Evolutionary conservation across 306 rosid genomes (phyloP), one percentile per base, ranked within the genome.

Genomic region (Comarum palustre): DNA sequence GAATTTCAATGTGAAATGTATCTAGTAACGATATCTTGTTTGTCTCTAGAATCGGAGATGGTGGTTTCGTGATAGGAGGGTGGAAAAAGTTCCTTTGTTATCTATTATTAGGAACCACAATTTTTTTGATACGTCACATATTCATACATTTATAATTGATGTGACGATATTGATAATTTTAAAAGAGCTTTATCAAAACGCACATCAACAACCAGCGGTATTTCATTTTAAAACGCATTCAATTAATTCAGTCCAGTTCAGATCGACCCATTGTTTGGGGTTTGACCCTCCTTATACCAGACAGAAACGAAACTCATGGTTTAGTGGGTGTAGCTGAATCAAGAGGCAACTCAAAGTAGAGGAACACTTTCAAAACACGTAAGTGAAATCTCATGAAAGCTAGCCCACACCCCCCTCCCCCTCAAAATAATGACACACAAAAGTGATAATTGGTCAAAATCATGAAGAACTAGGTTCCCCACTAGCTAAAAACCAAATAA

Each of bases 381-480:
- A 14, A 46, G 3, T 58, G 63, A 58, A 58, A 3, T 54, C 29
- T 54, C 29, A 54, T n/a, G n/a, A n/a, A n/a, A 34, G 36, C 36
- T 34, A 25, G 6, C 2, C 34, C 31, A 22, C 17, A 10, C 62
- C 62, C 61, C 32, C 29, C 8, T 8, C 39, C 2, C 12, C 45
- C 45, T 41, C 45, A 41, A 41, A 9, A 41, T 19, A 41, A 42
- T 66, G 1, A 42, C 29, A 22, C 22, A 17, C 0, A 39, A 24
- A 8, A 31, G 17, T 9, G 46, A 0, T 8, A 20, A 14, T 15
- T 46, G 51, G 51, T 46, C 51, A 57, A 57, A 12, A 75, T 73
- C 60, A 52, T 25, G 60, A 69, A 63, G 82, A 82, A 78, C 75
- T 47, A 73, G 86, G 82, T 81, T 82, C 83, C 50, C 80, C 86